Conservation (phyloP, 148 eudicot genomes). For the Tetragonia tetragonoides region DNA sequence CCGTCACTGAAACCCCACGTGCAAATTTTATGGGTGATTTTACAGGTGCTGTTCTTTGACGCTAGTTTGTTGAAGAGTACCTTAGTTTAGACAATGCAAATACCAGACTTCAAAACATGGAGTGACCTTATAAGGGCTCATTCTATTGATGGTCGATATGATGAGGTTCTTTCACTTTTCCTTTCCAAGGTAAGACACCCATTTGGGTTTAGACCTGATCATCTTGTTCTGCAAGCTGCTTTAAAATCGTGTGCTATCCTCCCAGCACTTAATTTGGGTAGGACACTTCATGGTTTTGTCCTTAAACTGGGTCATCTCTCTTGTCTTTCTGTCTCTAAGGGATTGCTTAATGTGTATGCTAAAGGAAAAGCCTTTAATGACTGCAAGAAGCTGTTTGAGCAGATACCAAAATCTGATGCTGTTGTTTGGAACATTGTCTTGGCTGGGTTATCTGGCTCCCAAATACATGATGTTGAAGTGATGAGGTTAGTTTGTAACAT, state of each 20-base stretch:
- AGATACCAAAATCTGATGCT: constrained; percentile 33
- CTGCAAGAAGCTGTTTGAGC: constrained; percentile 43
- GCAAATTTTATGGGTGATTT: neutral
- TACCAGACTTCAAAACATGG: constrained; percentile 33
- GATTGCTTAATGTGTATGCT: constrained; percentile 74
- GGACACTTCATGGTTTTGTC: constrained; percentile 47
- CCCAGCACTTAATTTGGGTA: constrained; percentile 44
- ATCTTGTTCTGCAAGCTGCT: constrained; percentile 39
- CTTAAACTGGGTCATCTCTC: constrained; percentile 60
- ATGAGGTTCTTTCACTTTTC: constrained; percentile 30
- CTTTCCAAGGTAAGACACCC: constrained; percentile 25
- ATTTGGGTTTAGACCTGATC: constrained; percentile 42
- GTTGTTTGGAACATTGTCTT: constrained; percentile 71
- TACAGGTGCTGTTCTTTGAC: neutral
- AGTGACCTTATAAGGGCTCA: constrained; percentile 28
- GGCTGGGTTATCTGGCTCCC: constrained; percentile 61
- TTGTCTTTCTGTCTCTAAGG: constrained; percentile 53
- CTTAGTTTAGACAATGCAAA: neutral
- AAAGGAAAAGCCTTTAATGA: constrained; percentile 52
- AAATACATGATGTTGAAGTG: constrained; percentile 43
- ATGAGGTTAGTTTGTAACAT: constrained; percentile 46
- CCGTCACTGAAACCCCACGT: neutral
- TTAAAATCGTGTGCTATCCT: constrained; percentile 54
- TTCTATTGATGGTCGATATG: constrained; percentile 27
- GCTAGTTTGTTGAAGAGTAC: neutral